phyloP scores from a whole-genome alignment of 192 early-diverging fungal genomes.

The Backusella tuberculispora region DNA sequence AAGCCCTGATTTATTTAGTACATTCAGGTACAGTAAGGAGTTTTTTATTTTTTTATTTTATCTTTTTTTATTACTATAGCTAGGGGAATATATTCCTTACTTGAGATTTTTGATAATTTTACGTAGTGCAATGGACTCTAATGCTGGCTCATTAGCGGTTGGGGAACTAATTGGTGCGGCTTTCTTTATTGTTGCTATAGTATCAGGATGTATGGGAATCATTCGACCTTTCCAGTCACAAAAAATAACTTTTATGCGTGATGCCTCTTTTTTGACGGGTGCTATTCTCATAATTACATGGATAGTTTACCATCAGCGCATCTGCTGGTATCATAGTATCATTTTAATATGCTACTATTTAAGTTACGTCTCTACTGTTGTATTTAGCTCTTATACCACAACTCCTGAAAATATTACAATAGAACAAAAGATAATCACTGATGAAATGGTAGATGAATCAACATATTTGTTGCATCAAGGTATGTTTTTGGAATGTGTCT shows the following conservation, averaged over 20 bases:
- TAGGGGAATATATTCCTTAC: not conserved
- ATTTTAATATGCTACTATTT: slow-evolving; percentile 61
- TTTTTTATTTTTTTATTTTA: not conserved
- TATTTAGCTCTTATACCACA: slow-evolving; percentile 28
- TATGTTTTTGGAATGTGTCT: slow-evolving; percentile 11
- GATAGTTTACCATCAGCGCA: slow-evolving; percentile 55
- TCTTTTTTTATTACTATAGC: not conserved
- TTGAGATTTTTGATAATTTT: slow-evolving; percentile 17
- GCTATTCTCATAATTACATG: slow-evolving; percentile 56
- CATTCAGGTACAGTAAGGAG: slow-evolving; percentile 48
- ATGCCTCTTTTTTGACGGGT: slow-evolving; percentile 73
- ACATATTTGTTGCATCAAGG: slow-evolving; percentile 6
- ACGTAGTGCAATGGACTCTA: slow-evolving; percentile 64
- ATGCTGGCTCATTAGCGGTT: slow-evolving; percentile 82
- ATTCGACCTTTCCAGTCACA: slow-evolving; percentile 75
- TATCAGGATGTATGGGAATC: slow-evolving; percentile 83
- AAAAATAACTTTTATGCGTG: slow-evolving; percentile 71
- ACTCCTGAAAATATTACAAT: slow-evolving; percentile 3
- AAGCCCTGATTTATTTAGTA: slow-evolving; percentile 89
- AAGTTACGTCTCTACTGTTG: slow-evolving; percentile 62
- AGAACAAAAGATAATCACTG: not conserved
- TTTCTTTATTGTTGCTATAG: slow-evolving; percentile 84
- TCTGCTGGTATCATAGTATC: slow-evolving; percentile 55
- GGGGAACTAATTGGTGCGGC: slow-evolving; percentile 89
- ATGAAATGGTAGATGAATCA: not conserved